Conservation (phyloP, 2,329 filamentous ascomycete species). For the Penicillium sp. region DNA sequence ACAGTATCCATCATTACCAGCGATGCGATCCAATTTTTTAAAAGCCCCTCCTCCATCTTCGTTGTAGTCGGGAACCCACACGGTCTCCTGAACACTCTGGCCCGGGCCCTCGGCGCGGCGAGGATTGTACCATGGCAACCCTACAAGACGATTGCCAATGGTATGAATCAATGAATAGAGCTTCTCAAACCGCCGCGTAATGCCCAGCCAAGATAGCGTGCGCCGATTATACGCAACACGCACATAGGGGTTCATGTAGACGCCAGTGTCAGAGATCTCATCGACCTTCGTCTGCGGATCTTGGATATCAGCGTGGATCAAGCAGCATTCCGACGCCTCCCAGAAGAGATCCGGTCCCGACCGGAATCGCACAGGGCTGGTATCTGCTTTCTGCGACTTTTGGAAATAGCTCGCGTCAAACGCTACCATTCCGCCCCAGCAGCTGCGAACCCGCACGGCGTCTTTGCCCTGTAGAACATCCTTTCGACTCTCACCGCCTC, state of each 20-base stretch:
- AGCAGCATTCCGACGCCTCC: slow-evolving; percentile 61
- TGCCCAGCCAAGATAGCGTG: slow-evolving; percentile 54
- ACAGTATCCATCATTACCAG: slow-evolving; percentile 44
- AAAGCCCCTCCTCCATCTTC: slow-evolving; percentile 35
- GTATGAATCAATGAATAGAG: slow-evolving; percentile 57
- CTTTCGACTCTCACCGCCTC: slow-evolving; percentile 50
- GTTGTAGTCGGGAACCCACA: slow-evolving; percentile 37
- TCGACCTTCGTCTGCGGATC: slow-evolving; percentile 28
- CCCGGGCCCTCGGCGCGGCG: slow-evolving; percentile 57
- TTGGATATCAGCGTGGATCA: slow-evolving; percentile 49
- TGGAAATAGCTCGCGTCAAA: slow-evolving; percentile 47
- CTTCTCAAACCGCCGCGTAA: slow-evolving; percentile 60
- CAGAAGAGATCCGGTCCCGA: slow-evolving; percentile 55
- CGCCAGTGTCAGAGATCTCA: slow-evolving; percentile 47
- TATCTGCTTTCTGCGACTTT: slow-evolving; percentile 23
- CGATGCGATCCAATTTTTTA: slow-evolving; percentile 34
- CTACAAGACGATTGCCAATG: slow-evolving; percentile 51
- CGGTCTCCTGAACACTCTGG: slow-evolving; percentile 38
- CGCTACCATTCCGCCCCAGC: slow-evolving; percentile 69
- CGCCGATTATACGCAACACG: slow-evolving; percentile 60
- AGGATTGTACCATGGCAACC: slow-evolving; percentile 56
- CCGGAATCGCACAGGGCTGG: slow-evolving; percentile 50
- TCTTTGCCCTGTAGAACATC: slow-evolving; percentile 56
- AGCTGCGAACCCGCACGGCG: slow-evolving; percentile 63
- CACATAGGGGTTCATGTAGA: slow-evolving; percentile 70